These are phyloP conservation scores for Chytriomyces confervae DNA, from an alignment of 192 early-diverging fungal species.

Conservation along the genomic window DNA sequence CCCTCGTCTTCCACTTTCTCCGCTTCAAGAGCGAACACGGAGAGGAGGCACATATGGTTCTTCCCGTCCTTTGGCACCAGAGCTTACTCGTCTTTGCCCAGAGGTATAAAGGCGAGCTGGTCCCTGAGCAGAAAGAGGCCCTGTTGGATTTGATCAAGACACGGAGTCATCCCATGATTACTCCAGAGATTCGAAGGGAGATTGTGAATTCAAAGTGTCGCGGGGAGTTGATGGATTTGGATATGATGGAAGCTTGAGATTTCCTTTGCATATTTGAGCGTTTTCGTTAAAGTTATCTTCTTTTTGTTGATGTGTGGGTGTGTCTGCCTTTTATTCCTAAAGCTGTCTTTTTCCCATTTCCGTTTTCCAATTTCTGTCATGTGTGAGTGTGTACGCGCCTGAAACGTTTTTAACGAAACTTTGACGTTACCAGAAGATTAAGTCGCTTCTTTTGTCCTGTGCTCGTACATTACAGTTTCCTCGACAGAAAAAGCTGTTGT, in stretches of 20 bases:
- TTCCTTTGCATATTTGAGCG: neutral
- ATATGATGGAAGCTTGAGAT: slow-evolving; percentile 34
- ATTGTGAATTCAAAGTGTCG: slow-evolving; percentile 48
- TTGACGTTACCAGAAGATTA: no score
- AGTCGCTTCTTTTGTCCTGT: no score
- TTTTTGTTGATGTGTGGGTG: neutral
- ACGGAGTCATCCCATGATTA: slow-evolving; percentile 82
- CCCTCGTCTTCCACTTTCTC: slow-evolving; percentile 94
- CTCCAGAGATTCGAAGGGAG: slow-evolving; percentile 94
- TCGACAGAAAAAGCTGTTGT: no score
- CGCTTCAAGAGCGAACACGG: slow-evolving; percentile 60
- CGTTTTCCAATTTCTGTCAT: no score
- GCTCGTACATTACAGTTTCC: no score
- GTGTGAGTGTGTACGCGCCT: no score
- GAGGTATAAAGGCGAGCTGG: slow-evolving; percentile 95
- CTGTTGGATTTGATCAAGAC: slow-evolving; percentile 80
- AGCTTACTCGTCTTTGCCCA: slow-evolving; percentile 91
- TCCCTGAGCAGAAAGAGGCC: slow-evolving; percentile 92
- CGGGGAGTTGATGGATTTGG: slow-evolving; percentile 27
- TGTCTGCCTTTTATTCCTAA: neutral
- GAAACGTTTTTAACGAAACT: no score
- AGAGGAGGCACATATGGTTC: slow-evolving; percentile 61
- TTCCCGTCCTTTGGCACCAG: slow-evolving; percentile 99
- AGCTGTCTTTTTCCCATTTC: no score
- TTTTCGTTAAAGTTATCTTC: neutral